Conservation (phyloP, 2,329 filamentous ascomycete species). For the Cytospora schulzeri region DNA sequence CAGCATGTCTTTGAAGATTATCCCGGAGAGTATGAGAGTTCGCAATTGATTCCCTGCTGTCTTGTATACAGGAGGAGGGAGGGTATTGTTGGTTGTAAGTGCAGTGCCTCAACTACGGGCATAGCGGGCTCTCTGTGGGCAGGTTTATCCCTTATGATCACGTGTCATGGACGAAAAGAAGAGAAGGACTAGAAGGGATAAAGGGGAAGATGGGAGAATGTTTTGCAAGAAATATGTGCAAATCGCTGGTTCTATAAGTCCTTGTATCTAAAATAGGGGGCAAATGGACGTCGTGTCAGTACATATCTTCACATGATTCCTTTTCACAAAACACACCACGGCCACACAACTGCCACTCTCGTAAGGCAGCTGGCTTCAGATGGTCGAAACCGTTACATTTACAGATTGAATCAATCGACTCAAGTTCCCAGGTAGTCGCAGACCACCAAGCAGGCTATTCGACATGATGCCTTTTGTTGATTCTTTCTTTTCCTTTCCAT, state of each 20-base stretch:
- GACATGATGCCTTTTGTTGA: background rate
- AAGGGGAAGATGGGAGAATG: background rate
- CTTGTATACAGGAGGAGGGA: background rate
- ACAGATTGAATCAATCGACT: background rate
- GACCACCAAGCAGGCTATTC: background rate
- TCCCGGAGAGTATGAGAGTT: background rate
- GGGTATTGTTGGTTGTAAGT: background rate
- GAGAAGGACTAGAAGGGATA: no score
- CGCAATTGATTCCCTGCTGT: no score
- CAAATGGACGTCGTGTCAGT: no score
- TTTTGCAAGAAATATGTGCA: background rate
- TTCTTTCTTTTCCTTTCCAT: background rate
- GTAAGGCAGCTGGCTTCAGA: background rate
- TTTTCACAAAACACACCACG: background rate
- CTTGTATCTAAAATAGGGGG: no score
- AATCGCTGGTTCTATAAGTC: background rate
- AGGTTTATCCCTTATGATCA: no score
- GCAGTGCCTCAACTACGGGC: background rate
- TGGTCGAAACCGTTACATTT: background rate
- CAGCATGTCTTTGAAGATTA: background rate
- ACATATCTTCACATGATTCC: background rate
- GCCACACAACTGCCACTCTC: background rate
- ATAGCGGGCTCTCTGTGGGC: background rate
- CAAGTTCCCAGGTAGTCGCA: background rate
- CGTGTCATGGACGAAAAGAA: no score